Evolutionary conservation across 1,284 basidiomycete genomes (phyloP).

Genomic region (Coriolopsis trogii): DNA sequence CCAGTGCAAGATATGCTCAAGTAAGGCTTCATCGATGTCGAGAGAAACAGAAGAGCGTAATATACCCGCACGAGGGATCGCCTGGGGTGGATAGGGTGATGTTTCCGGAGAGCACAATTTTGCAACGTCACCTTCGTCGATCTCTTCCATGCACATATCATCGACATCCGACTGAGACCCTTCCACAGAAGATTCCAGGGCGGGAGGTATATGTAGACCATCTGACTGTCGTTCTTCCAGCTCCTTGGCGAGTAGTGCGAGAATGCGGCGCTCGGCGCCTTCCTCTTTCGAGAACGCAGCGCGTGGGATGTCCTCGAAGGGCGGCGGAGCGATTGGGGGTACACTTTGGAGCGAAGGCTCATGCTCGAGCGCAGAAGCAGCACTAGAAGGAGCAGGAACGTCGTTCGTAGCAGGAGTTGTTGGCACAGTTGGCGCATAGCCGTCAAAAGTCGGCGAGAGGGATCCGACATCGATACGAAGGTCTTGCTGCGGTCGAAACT

Average conservation of each 20-base stretch:
- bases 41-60: background rate
- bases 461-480: background rate
- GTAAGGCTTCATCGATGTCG: slow-evolving; percentile 35
- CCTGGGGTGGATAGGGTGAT: background rate
- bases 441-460: background rate
- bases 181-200: background rate
- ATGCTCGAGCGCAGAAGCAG: background rate
- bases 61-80: slow-evolving; percentile 1
- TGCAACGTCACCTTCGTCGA: no score
- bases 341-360: slow-evolving; percentile 29
- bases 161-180: slow-evolving; percentile 12
- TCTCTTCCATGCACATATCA: slow-evolving; percentile 7
- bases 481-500: background rate
- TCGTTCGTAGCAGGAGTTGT: slow-evolving; percentile 19
- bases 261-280: slow-evolving; percentile 46
- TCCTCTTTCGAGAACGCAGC: slow-evolving; percentile 42
- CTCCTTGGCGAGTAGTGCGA: slow-evolving; percentile 46
- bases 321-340: slow-evolving; percentile 58
- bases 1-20: slow-evolving; percentile 42
- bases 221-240: slow-evolving; percentile 35
- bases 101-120: no score
- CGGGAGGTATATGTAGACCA: slow-evolving; percentile 24
- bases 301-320: slow-evolving; percentile 33
- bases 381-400: background rate
- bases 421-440: slow-evolving; percentile 24